phyloP scores from a whole-genome alignment of 2,329 filamentous ascomycete species.

The Hymenoscyphus infarciens region DNA sequence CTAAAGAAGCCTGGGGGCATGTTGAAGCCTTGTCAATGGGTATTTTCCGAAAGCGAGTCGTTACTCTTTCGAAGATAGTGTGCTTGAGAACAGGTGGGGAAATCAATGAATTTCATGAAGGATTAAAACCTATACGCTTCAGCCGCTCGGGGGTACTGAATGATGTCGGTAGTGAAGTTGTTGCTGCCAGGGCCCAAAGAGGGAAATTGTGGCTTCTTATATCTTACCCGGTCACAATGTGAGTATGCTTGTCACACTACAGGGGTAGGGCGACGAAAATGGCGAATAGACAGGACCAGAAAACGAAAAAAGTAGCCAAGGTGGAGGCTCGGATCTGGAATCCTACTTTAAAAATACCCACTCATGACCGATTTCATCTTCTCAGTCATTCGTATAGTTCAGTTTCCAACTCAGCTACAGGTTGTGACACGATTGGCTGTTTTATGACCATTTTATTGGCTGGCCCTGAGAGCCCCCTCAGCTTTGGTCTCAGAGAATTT shows the following conservation, averaged over 20 bases:
- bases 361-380: constrained; percentile 10
- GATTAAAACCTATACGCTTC: constrained; percentile 12
- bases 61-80: constrained; percentile 8
- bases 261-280: constrained; percentile 11
- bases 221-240: constrained; percentile 11
- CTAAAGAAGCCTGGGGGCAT: constrained; percentile 6
- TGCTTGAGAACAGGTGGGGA: constrained; percentile 5
- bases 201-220: constrained; percentile 13
- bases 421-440: constrained; percentile 21
- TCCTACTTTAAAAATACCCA: constrained; percentile 12
- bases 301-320: constrained; percentile 5
- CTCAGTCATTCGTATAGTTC: constrained; percentile 16
- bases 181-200: constrained; percentile 6
- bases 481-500: constrained; percentile 12
- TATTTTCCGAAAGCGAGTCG: not conserved
- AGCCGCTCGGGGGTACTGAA: constrained; percentile 13
- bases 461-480: constrained; percentile 15
- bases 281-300: constrained; percentile 9
- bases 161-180: constrained; percentile 3
- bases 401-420: constrained; percentile 17
- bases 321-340: constrained; percentile 7
- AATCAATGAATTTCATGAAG: constrained; percentile 9
- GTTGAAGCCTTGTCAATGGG: constrained; percentile 4
- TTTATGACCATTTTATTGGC: constrained; percentile 16
- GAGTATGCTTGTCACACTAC: constrained; percentile 10